These are phyloP conservation scores for Lactarius hengduanensis DNA, from an alignment of 768 basidiomycete genomes.

Conservation along the genomic window DNA sequence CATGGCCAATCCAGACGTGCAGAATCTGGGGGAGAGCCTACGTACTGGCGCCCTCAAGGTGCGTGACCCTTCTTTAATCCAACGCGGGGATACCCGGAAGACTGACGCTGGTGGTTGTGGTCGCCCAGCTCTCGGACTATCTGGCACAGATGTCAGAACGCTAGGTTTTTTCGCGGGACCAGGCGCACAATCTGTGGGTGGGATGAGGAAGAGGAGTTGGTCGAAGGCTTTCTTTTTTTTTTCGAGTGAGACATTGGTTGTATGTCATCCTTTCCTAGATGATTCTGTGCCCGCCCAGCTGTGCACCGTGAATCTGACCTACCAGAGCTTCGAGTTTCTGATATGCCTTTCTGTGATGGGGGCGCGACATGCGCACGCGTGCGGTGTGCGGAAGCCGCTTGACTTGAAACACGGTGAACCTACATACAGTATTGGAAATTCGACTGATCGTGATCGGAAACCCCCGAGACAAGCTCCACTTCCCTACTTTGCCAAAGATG, in stretches of 20 bases:
- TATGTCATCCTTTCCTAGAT: conserved; percentile 4
- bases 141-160: conserved; percentile 49
- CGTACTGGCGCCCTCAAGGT: conserved; percentile 83
- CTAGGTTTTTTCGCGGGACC: background rate
- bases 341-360: background rate
- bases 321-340: background rate
- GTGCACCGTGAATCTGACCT: background rate
- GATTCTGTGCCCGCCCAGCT: background rate
- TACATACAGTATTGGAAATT: background rate
- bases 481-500: background rate
- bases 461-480: background rate
- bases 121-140: conserved; percentile 44
- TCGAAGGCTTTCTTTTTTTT: background rate
- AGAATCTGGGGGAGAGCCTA: conserved; percentile 78
- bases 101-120: conserved; percentile 13
- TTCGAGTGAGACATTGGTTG: conserved; percentile 1
- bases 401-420: background rate
- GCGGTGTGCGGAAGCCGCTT: background rate
- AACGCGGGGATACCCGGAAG: background rate
- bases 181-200: background rate
- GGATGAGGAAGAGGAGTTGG: background rate
- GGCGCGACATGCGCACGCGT: background rate
- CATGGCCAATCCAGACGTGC: conserved; percentile 83
- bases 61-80: conserved; percentile 30
- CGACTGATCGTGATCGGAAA: background rate